Base-by-base conservation (phyloP, 2,329 filamentous ascomycete species). In the Onygena corvina region DNA sequence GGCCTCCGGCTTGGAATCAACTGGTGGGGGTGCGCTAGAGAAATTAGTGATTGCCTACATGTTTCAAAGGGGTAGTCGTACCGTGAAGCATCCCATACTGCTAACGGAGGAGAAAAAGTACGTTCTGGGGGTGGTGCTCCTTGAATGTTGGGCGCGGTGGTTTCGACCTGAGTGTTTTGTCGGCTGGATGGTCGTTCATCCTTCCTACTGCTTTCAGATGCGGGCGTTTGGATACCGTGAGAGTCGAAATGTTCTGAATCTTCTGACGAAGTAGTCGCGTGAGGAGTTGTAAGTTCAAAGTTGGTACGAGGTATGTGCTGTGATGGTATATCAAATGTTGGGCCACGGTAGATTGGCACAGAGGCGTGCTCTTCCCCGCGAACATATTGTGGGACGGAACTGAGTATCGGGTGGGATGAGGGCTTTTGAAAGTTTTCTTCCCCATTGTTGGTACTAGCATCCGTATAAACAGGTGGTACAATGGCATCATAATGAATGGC, bases 1-100 rank as follows among this genome's bases (percentile, higher is more conserved):
- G 4, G 88, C 90, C 72, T 96, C 92, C 6, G 89, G 89, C 61
- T 74, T 83, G 3, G 88, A 86, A 60, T 84, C 67, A 2, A 65
- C 49, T 3, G 79, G 79, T 14, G 79, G 79, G 23, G 71, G 67
- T 58, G 81, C 77, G 62, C 81, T 85, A 56, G 25, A 9, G 21
- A 47, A 14, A 11, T 50, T 52, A 42, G 50, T 29, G 42, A 20
- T 35, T 58, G 47, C 52, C 44, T 20, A 49, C 27, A 35, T 20
- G 23, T 46, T 34, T 6, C 11, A 27, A 4, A 38, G n/a, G n/a
- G 16, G 7, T 9, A 35, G 34, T 59, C 74, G 58, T 69, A 79
- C 73, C 71, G 71, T 50, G 76, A 76, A 33, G 79, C 77, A 62
- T 83, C 77, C 79, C 79, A 83, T 58, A 78, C 71, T 57, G 72